Evolutionary conservation across 805 yeast genomes (phyloP).

Genomic region (Cyberlindnera subsufficiens): DNA sequence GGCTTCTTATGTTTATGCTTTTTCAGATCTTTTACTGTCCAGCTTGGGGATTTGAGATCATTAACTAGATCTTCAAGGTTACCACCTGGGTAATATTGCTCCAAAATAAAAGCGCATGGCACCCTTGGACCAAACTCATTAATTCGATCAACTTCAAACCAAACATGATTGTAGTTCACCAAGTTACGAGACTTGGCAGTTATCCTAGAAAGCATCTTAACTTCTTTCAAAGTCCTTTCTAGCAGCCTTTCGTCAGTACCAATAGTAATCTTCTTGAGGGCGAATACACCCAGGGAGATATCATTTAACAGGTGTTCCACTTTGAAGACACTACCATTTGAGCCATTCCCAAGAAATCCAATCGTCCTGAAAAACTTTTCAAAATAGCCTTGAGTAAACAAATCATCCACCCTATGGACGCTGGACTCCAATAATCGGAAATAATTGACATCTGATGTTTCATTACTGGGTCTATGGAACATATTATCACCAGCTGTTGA

Average conservation of each 20-base stretch:
- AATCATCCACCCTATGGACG: constrained; percentile 28
- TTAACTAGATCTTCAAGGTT: constrained; percentile 65
- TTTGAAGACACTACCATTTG: constrained; percentile 78
- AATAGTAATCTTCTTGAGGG: constrained; percentile 78
- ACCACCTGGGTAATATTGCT: constrained; percentile 88
- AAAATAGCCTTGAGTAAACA: constrained; percentile 82
- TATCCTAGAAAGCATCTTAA: constrained; percentile 52
- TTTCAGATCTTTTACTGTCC: constrained; percentile 32
- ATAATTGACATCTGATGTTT: constrained; percentile 11
- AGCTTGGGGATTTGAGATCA: constrained; percentile 30
- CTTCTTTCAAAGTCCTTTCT: constrained; percentile 69
- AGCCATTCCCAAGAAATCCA: constrained; percentile 69
- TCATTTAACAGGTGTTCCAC: constrained; percentile 79
- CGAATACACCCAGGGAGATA: constrained; percentile 70
- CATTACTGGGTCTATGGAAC: constrained; percentile 1
- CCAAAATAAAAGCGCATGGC: constrained; percentile 75
- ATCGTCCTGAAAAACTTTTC: constrained; percentile 60
- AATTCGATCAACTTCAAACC: constrained; percentile 67
- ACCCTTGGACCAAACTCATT: constrained; percentile 48
- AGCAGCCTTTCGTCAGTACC: constrained; percentile 72
- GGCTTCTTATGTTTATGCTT: constrained; percentile 24
- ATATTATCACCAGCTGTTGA: constrained; percentile 1
- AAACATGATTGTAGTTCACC: constrained; percentile 84
- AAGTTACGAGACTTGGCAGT: constrained; percentile 52
- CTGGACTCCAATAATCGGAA: constrained; percentile 18